Conservation (phyloP, 2,329 filamentous ascomycete species). For the Aspergillus thermomutatus region DNA sequence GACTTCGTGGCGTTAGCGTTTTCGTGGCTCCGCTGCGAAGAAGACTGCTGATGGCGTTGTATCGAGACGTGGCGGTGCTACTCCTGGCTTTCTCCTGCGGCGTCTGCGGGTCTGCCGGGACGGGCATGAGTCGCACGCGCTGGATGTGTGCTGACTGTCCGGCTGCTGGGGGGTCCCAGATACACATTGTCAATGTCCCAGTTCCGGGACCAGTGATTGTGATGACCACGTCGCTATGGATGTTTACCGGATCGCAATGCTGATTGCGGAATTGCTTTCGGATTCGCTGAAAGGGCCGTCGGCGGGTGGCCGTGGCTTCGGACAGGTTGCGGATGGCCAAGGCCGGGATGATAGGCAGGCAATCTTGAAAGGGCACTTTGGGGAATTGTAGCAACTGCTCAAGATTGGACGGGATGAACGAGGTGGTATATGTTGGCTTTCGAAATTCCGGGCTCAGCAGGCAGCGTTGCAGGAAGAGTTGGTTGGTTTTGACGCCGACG, state of each 20-base stretch:
- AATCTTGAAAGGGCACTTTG: not conserved
- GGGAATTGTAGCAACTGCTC: slow-evolving; percentile 20
- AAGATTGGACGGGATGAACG: slow-evolving; percentile 26
- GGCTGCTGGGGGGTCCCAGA: slow-evolving; percentile 13
- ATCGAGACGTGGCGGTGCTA: slow-evolving; percentile 16
- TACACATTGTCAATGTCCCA: slow-evolving; percentile 9
- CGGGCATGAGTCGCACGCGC: not conserved
- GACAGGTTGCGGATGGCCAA: slow-evolving; percentile 11
- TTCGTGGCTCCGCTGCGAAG: slow-evolving; percentile 6
- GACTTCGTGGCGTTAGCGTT: not conserved
- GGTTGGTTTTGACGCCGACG: slow-evolving; percentile 60
- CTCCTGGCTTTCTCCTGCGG: slow-evolving; percentile 6
- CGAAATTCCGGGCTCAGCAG: slow-evolving; percentile 22
- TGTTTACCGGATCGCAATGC: slow-evolving; percentile 31
- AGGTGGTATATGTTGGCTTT: slow-evolving; percentile 48
- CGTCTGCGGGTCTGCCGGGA: not conserved
- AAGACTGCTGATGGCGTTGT: slow-evolving; percentile 20
- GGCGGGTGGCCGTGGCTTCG: not conserved
- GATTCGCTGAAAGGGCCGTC: slow-evolving; percentile 20
- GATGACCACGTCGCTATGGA: slow-evolving; percentile 26
- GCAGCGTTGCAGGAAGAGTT: slow-evolving; percentile 28
- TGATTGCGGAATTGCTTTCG: slow-evolving; percentile 33
- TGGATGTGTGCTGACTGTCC: not conserved
- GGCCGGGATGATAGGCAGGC: slow-evolving; percentile 16
- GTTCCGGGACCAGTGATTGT: slow-evolving; percentile 5